A percentile compares a stretch with the other conserved stretches of the same genome.
These are phyloP conservation scores for Colletotrichum gigasporum DNA, from an alignment of 2,329 filamentous ascomycete species.

Conservation along the genomic window DNA sequence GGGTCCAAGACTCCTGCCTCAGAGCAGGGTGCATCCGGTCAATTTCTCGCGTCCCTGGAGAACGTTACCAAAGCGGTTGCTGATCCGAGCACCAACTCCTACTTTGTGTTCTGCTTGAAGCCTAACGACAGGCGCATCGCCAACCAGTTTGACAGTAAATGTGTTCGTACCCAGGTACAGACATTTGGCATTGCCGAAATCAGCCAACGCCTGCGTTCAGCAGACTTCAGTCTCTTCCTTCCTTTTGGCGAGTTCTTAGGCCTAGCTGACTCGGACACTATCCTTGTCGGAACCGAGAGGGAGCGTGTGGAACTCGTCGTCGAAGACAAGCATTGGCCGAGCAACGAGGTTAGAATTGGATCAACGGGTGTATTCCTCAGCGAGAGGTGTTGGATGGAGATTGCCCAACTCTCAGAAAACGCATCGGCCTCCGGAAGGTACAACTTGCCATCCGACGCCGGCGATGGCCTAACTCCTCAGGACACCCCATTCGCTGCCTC, in stretches of 20 bases:
- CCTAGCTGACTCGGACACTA: conserved; percentile 82
- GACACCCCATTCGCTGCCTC: conserved; percentile 70
- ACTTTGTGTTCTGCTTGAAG: conserved; percentile 97
- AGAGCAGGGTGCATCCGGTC: conserved; percentile 83
- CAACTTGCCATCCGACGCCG: conserved; percentile 66
- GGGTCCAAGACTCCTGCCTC: conserved; percentile 51
- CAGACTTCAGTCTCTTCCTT: conserved; percentile 95
- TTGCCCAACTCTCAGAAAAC: conserved; percentile 78
- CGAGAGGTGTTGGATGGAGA: conserved; percentile 93
- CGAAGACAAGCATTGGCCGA: conserved; percentile 91
- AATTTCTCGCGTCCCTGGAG: conserved; percentile 89
- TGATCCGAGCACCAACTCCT: conserved; percentile 85
- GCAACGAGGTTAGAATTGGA: conserved; percentile 89
- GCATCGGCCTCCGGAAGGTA: conserved; percentile 64
- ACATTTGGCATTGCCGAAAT: conserved; percentile 97
- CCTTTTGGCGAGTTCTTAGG: conserved; percentile 97
- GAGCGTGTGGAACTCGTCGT: conserved; percentile 93
- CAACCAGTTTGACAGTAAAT: conserved; percentile 99
- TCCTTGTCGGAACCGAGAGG: conserved; percentile 89
- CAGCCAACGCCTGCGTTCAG: conserved; percentile 89
- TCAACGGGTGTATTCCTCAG: conserved; percentile 95
- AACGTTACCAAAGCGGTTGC: conserved; percentile 90
- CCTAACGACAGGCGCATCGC: conserved; percentile 96
- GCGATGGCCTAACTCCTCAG: conserved; percentile 68
- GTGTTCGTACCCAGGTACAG: conserved; percentile 92